Base-by-base conservation (phyloP, 2,329 filamentous ascomycete species). In the Pseudopyricularia cyperi region DNA sequence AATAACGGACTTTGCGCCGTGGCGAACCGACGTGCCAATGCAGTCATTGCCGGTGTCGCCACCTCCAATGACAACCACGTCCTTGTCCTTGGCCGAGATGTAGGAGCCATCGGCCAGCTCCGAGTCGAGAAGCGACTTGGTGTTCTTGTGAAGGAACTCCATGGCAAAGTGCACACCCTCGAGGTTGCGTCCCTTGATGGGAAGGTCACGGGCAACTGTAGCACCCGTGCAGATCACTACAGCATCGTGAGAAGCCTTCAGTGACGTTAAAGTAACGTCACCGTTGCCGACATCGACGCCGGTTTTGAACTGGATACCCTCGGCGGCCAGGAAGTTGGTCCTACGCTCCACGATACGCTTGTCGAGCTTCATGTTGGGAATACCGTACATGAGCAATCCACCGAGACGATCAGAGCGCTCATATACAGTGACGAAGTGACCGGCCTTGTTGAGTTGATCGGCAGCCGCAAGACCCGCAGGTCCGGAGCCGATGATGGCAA, bases 361-460 rank as follows among this genome's bases (percentile, higher is more conserved):
- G 74, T 97, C 91, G 42, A 97, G 85, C 76, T 97, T 97, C 91
- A 97, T 97, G 76, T 97, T 97, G 59, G 91, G 91, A 59, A 97
- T 97, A 59, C 91, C 91, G 65, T 97, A 96, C 91, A 96, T 96
- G 62, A 97, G 80, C 52, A 97, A 76, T 68, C 91, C 91, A 70
- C 91, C 91, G 53, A 85, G 74, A 58, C 91, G 88, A 65, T 97
- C 91, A 55, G 89, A 82, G 57, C 91, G 88, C 76, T 97, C 91
- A 63, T 93, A 96, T 17, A 97, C 81, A 12, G 89, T 95, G 52
- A 96, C 89, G 4, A 66, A 72, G 71, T 97, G 91, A 28, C 91
- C 91, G 60, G 87, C 88, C 61, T 85, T 86, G 79, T 97, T 97
- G 59, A 97, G 81, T 70, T 96, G 91, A 65, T 97, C 91, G 56